Evolutionary conservation across 106 monocot species (phyloP), one percentile per base, ranked within the genome.

Genomic region (Triglochin maritima): DNA sequence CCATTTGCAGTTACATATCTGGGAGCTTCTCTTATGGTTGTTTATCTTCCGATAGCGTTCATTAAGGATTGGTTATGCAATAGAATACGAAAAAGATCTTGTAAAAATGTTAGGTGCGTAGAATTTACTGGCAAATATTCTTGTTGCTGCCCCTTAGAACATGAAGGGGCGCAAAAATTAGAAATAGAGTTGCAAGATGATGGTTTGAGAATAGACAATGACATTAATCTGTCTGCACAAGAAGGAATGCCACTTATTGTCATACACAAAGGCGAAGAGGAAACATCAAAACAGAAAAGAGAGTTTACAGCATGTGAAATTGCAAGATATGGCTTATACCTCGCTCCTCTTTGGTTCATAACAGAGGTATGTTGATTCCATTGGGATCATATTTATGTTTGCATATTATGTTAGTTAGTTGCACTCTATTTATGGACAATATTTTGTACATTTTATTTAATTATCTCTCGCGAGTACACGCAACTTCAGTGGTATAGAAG

Each of bases 1-100:
- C 95, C 95, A 72, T 96, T 96, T 76, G 95, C 87, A 13, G 76
- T 96, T n/a, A 96, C 95, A 63, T 90, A 96, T 69, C 78, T 96
- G 80, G 90, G 90, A 60, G 95, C 90, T 47, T 96, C 95, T 49
- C 85, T 96, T 67, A 90, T 96, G 95, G 76, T 96, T 46, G 76
- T 96, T 49, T 96, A 90, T 83, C 85, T 96, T 13, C 95, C 95
- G 4, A 72, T 96, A 62, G 80, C 95, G 71, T 86, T 88, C 65
- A 16, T 90, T 5, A 96, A 90, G 76, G 95, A 96, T 69, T 88
- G 85, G 81, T 29, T 96, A n/a, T 90, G 78, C 63, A 69, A 68
- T 74, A 17, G 51, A 59, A 46, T 89, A 46, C 86, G 70, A 69
- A 82, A 71, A 14, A 58, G 44, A 63, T 74, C 80, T 17, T 73